Evolutionary conservation across 352 stramenopile species (phyloP).

Genomic region (Phytophthora sp.): DNA sequence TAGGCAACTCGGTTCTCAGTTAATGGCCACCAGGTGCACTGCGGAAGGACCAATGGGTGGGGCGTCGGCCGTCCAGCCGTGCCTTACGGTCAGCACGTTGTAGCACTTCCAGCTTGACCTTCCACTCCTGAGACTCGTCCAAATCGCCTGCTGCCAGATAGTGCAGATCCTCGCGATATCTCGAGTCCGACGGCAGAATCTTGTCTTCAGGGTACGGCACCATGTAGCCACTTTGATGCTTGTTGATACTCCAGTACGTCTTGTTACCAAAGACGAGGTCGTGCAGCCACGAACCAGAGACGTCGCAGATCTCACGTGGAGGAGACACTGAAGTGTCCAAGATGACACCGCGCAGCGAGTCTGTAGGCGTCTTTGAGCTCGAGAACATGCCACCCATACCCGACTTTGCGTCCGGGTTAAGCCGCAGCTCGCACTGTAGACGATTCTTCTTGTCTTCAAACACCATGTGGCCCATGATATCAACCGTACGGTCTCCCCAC

Average conservation of each 20-base stretch:
- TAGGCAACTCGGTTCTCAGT: slow-evolving; percentile 14
- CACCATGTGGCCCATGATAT: slow-evolving; percentile 69
- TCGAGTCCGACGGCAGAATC: slow-evolving; percentile 75
- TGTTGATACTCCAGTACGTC: slow-evolving; percentile 76
- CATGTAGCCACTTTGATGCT: slow-evolving; percentile 65
- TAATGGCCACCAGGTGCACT: slow-evolving; percentile 49
- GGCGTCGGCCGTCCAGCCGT: slow-evolving; percentile 70
- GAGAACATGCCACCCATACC: slow-evolving; percentile 88
- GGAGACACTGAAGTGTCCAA: slow-evolving; percentile 62
- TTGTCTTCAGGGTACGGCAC: slow-evolving; percentile 61
- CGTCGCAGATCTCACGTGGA: slow-evolving; percentile 67
- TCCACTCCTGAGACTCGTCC: slow-evolving; percentile 86
- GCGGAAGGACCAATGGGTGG: slow-evolving; percentile 80
- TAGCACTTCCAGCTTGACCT: slow-evolving; percentile 81
- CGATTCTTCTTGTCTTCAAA: slow-evolving; percentile 85
- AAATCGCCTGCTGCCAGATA: slow-evolving; percentile 71
- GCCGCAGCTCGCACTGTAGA: slow-evolving; percentile 72
- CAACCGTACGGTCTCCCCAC: slow-evolving; percentile 84
- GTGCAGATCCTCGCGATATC: slow-evolving; percentile 74
- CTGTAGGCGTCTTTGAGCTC: slow-evolving; percentile 75
- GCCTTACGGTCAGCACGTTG: slow-evolving; percentile 81
- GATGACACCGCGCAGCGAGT: slow-evolving; percentile 74
- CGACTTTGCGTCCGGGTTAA: slow-evolving; percentile 88
- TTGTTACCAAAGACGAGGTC: slow-evolving; percentile 71
- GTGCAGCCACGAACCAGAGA: slow-evolving; percentile 82